A percentile compares a stretch with the other conserved stretches of the same genome.
These are phyloP conservation scores for Stentor roeselii DNA, from an alignment of 73 alveolate genomes.

Conservation along the genomic window DNA sequence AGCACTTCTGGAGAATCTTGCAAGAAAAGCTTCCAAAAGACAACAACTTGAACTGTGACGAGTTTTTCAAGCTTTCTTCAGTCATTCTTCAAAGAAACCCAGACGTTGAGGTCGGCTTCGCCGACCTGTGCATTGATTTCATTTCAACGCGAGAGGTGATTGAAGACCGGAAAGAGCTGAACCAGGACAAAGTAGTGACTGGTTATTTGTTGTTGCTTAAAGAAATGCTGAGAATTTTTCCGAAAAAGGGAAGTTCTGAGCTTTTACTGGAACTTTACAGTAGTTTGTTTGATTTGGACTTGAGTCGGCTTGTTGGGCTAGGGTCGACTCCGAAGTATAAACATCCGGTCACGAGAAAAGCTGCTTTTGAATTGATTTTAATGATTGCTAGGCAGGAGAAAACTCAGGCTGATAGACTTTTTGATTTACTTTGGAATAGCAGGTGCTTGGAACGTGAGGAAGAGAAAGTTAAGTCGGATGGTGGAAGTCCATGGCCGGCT, in stretches of 20 bases:
- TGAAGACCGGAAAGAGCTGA: slow-evolving; percentile 49
- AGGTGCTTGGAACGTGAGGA: too few relatives aligned
- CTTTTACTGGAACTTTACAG: not conserved
- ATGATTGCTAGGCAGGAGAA: too few relatives aligned
- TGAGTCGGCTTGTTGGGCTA: not conserved
- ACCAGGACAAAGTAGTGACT: slow-evolving; percentile 53
- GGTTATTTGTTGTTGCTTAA: slow-evolving; percentile 47
- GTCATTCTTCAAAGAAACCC: not conserved
- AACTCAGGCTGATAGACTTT: not conserved
- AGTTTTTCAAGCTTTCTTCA: not conserved
- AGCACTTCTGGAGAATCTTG: not conserved
- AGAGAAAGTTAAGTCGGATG: too few relatives aligned
- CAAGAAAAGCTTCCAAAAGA: not conserved
- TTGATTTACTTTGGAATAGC: too few relatives aligned
- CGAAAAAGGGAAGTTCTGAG: not conserved
- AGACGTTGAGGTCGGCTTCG: slow-evolving; percentile 10
- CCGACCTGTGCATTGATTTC: slow-evolving; percentile 33
- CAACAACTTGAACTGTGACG: not conserved
- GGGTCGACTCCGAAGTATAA: slow-evolving; percentile 1
- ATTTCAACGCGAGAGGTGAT: slow-evolving; percentile 39
- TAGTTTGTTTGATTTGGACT: not conserved
- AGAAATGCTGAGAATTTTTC: slow-evolving; percentile 41
- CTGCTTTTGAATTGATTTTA: not conserved
- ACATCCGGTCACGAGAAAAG: slow-evolving; percentile 5
- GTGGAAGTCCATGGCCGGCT: not conserved